phyloP scores from a whole-genome alignment of 2,329 filamentous ascomycete species.

The Penicillium freii region DNA sequence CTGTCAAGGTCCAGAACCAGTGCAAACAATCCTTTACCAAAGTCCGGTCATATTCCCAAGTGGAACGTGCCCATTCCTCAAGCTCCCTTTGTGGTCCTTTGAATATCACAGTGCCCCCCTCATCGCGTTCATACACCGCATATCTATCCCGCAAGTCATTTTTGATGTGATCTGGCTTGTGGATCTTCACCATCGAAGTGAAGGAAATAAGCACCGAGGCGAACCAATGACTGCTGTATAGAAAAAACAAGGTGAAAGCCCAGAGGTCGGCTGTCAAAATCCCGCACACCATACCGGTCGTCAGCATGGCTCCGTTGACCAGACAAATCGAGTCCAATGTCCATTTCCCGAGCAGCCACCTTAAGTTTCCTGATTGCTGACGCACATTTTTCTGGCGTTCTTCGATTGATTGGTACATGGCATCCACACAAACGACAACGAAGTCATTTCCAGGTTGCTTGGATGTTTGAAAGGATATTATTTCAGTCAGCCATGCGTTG shows the following conservation, averaged over 20 bases:
- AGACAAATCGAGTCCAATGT: constrained; percentile 17
- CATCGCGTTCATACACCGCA: constrained; percentile 33
- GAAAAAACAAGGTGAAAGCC: constrained; percentile 30
- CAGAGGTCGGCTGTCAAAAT: constrained; percentile 31
- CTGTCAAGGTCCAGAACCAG: constrained; percentile 31
- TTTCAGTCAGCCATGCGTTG: constrained; percentile 30
- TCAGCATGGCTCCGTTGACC: constrained; percentile 27
- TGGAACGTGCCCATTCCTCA: constrained; percentile 32
- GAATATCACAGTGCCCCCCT: constrained; percentile 35
- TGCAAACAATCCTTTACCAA: constrained; percentile 22
- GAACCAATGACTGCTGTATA: constrained; percentile 32
- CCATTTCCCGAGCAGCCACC: neutral
- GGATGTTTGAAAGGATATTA: constrained; percentile 27
- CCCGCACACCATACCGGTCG: constrained; percentile 25
- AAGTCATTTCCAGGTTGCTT: constrained; percentile 30
- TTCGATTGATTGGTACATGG: constrained; percentile 4
- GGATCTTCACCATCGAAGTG: constrained; percentile 22
- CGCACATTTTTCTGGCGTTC: constrained; percentile 1
- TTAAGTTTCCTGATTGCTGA: neutral
- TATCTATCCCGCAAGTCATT: constrained; percentile 19
- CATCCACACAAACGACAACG: constrained; percentile 28
- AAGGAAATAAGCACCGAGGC: constrained; percentile 27
- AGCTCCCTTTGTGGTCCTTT: constrained; percentile 30
- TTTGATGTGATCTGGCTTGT: constrained; percentile 7
- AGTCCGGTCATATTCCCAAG: constrained; percentile 28